Conservation (phyloP, 2,329 filamentous ascomycete genomes). For the Pyricularia pennisetigena region DNA sequence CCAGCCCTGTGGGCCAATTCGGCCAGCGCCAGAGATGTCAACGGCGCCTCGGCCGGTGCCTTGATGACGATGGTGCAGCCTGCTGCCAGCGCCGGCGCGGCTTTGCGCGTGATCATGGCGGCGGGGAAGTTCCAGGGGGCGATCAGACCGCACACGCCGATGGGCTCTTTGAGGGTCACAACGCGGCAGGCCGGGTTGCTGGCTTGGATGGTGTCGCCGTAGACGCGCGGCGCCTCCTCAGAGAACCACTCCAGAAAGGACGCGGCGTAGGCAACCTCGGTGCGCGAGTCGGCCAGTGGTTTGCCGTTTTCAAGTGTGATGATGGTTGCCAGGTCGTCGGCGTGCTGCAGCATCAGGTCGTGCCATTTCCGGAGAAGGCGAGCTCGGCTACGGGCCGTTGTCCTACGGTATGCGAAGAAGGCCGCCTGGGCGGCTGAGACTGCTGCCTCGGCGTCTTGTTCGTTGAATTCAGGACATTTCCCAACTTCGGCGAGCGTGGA, state of each 20-base stretch:
- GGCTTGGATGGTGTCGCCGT: conserved; percentile 53
- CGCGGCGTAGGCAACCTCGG: conserved; percentile 49
- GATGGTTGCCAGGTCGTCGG: conserved; percentile 48
- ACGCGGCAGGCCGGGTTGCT: conserved; percentile 49
- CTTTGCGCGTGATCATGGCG: conserved; percentile 37
- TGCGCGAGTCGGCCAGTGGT: conserved; percentile 48
- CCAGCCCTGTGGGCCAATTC: conserved; percentile 56
- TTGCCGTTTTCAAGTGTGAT: conserved; percentile 66
- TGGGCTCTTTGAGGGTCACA: conserved; percentile 54
- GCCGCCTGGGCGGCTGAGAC: conserved; percentile 37
- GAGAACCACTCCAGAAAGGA: conserved; percentile 54
- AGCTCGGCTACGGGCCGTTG: conserved; percentile 29
- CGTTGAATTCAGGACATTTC: conserved; percentile 40
- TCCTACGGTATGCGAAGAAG: conserved; percentile 36
- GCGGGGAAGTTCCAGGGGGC: conserved; percentile 56
- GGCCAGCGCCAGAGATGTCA: conserved; percentile 55
- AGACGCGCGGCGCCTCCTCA: conserved; percentile 46
- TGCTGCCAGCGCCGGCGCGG: conserved; percentile 48
- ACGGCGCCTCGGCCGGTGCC: conserved; percentile 60
- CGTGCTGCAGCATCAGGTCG: conserved; percentile 55
- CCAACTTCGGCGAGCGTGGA: conserved; percentile 35
- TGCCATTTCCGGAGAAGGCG: conserved; percentile 56
- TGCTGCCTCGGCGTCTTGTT: conserved; percentile 34
- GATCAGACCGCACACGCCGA: conserved; percentile 58
- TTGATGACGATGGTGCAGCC: conserved; percentile 64